A percentile compares a stretch with the other conserved stretches of the same genome.
Evolutionary conservation across 495 filamentous ascomycete genomes (phyloP).

Genomic region (Podospora comata): DNA sequence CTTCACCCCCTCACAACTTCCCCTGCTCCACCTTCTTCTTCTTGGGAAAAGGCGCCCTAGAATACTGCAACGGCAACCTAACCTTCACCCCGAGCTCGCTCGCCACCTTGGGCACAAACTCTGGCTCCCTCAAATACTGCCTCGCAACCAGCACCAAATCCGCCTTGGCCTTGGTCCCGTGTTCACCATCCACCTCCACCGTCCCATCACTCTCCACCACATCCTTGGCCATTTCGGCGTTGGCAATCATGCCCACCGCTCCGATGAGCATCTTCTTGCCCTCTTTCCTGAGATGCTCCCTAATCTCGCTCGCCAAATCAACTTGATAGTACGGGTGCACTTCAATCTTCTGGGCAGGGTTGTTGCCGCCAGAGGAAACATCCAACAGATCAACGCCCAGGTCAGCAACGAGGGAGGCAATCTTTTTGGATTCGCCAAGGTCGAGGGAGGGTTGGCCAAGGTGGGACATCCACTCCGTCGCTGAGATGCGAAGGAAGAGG

Average conservation of each 20-base stretch:
- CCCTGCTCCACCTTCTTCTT: not conserved
- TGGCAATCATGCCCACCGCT: conserved; percentile 71
- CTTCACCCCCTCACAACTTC: not conserved
- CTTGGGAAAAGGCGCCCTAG: conserved; percentile 14
- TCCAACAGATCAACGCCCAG: conserved; percentile 73
- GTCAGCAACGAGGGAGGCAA: conserved; percentile 63
- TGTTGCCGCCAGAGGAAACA: conserved; percentile 67
- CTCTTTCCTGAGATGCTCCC: conserved; percentile 52
- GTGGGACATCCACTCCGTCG: conserved; percentile 68
- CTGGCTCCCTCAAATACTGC: conserved; percentile 65
- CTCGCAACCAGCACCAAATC: conserved; percentile 63
- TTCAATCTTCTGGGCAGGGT: conserved; percentile 56
- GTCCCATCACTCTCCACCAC: conserved; percentile 46
- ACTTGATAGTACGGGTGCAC: conserved; percentile 59
- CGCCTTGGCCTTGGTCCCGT: conserved; percentile 49
- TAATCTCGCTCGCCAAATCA: conserved; percentile 58
- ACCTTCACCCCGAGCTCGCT: conserved; percentile 58
- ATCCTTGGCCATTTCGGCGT: conserved; percentile 55
- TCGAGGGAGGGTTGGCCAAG: conserved; percentile 42
- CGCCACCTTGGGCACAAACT: conserved; percentile 61
- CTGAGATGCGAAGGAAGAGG: conserved; percentile 65
- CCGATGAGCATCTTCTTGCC: conserved; percentile 59
- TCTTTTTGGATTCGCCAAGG: conserved; percentile 55
- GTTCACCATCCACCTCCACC: conserved; percentile 42
- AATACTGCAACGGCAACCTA: conserved; percentile 54